These are phyloP conservation scores for Aspergillus candidus DNA, from an alignment of 2,329 filamentous ascomycete species.

Conservation along the genomic window DNA sequence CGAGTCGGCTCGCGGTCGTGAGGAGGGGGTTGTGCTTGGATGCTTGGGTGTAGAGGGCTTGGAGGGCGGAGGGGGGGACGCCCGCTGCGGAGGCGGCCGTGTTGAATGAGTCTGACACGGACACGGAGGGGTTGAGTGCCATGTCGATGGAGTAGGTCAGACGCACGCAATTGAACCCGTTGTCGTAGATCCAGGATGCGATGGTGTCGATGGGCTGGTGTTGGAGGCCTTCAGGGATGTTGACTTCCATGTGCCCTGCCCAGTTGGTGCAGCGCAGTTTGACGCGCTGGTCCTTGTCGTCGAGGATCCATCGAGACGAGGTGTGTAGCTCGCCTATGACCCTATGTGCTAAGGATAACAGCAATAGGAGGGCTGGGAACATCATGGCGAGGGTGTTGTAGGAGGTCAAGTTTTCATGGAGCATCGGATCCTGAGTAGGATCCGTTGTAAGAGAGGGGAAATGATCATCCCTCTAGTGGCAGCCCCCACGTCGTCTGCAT, in stretches of 20 bases:
- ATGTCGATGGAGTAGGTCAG: slow-evolving; percentile 2
- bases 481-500: too few relatives aligned
- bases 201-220: slow-evolving; percentile 3
- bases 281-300: slow-evolving; percentile 1
- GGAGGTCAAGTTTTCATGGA: too few relatives aligned
- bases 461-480: too few relatives aligned
- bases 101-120: neutral
- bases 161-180: slow-evolving; percentile 2
- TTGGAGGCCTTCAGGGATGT: slow-evolving; percentile 1
- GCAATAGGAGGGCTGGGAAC: neutral
- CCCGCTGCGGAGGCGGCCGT: neutral
- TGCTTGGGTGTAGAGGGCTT: slow-evolving; percentile 3
- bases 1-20: neutral
- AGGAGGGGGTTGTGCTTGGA: neutral
- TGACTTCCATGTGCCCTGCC: slow-evolving; percentile 3
- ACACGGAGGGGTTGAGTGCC: slow-evolving; percentile 1
- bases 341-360: neutral
- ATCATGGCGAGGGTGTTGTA: too few relatives aligned
- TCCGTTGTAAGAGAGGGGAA: too few relatives aligned
- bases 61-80: neutral
- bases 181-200: neutral
- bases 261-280: slow-evolving; percentile 3
- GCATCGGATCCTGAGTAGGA: too few relatives aligned
- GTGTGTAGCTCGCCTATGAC: neutral
- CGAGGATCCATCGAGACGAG: slow-evolving; percentile 3